Conservation (phyloP, 208 protist species). For the Acanthamoeba lenticulata region DNA sequence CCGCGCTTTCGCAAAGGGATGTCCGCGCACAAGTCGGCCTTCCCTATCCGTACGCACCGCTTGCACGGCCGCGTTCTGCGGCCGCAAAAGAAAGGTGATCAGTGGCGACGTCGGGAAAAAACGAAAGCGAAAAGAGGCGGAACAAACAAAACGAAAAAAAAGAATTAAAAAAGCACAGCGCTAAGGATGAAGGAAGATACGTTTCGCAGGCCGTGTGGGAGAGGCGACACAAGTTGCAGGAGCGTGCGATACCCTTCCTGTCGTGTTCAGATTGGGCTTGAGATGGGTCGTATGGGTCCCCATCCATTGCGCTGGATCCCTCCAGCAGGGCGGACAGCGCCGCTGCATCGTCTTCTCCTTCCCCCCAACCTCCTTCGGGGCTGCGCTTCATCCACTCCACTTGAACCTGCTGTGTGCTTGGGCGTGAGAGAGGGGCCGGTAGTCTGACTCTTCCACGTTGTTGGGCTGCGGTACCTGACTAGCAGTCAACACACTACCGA, state of each 20-base stretch:
- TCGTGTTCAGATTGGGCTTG: background rate
- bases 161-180: background rate
- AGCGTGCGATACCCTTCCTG: background rate
- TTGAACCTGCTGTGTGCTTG: too few relatives aligned
- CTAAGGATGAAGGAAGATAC: background rate
- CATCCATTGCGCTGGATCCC: background rate
- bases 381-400: too few relatives aligned
- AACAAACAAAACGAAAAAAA: background rate
- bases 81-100: background rate
- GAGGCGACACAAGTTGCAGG: background rate
- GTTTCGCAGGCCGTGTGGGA: background rate
- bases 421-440: too few relatives aligned
- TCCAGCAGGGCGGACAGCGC: too few relatives aligned
- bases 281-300: background rate
- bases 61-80: background rate
- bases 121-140: background rate
- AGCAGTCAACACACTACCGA: too few relatives aligned
- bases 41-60: background rate
- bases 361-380: too few relatives aligned
- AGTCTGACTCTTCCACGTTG: too few relatives aligned
- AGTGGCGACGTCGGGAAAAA: background rate
- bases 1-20: background rate
- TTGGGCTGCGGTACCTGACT: too few relatives aligned
- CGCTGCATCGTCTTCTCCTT: too few relatives aligned
- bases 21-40: slow-evolving; percentile 6